These are phyloP conservation scores for Byssoonygena ceratinophila DNA, from an alignment of 2,329 filamentous ascomycete genomes.

Conservation along the genomic window DNA sequence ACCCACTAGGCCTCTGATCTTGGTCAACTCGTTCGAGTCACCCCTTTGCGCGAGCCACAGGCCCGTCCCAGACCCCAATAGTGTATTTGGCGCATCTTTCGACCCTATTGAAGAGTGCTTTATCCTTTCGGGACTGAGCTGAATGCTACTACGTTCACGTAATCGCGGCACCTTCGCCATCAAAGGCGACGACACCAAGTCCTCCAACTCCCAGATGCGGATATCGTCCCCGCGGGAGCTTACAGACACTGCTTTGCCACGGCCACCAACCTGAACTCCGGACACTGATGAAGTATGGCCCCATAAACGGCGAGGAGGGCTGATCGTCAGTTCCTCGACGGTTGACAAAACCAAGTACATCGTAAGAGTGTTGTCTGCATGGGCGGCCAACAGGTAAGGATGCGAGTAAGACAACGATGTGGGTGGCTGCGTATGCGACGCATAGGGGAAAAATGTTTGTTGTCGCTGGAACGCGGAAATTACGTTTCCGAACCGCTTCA, in stretches of 20 bases:
- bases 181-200: constrained; percentile 44
- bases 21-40: constrained; percentile 31
- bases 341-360: constrained; percentile 72
- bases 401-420: constrained; percentile 62
- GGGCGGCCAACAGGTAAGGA: constrained; percentile 72
- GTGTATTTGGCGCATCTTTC: background rate
- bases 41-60: constrained; percentile 29
- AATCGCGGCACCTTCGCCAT: constrained; percentile 34
- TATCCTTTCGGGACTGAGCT: constrained; percentile 37
- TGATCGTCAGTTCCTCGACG: constrained; percentile 54
- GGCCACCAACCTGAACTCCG: constrained; percentile 69
- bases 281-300: constrained; percentile 86
- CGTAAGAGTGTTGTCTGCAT: constrained; percentile 79
- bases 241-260: constrained; percentile 83
- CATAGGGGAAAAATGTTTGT: background rate
- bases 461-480: background rate
- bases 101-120: constrained; percentile 13
- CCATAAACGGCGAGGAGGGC: constrained; percentile 67
- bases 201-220: constrained; percentile 82
- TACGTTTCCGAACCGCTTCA: background rate
- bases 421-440: constrained; percentile 37
- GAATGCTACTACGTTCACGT: constrained; percentile 46
- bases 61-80: constrained; percentile 15
- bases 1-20: constrained; percentile 58
- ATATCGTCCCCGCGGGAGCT: constrained; percentile 68